These are phyloP conservation scores for Fusarium ambrosium DNA, from an alignment of 2,329 filamentous ascomycete genomes.

Conservation along the genomic window DNA sequence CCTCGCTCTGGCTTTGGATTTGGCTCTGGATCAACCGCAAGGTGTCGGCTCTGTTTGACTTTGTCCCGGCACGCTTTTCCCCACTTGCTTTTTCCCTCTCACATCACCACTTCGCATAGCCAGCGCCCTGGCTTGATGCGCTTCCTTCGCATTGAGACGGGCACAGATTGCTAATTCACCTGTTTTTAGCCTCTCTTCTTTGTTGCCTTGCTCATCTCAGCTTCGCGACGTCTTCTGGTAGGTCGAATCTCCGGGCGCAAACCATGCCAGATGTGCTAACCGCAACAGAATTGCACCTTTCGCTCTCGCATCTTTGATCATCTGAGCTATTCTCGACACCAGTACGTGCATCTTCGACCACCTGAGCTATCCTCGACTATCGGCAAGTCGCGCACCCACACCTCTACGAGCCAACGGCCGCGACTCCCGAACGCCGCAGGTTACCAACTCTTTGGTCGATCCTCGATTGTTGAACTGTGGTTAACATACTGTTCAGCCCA, in stretches of 20 bases:
- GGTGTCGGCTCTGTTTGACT: not conserved
- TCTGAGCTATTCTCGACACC: constrained; percentile 30
- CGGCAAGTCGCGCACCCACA: not conserved
- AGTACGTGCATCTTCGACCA: not conserved
- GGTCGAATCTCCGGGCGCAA: not conserved
- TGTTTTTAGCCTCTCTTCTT: constrained; percentile 27
- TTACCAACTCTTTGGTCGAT: not conserved
- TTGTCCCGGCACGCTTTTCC: not conserved
- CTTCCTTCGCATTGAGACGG: not conserved
- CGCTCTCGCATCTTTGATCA: constrained; percentile 32
- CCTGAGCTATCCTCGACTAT: not conserved
- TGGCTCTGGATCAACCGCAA: constrained; percentile 9
- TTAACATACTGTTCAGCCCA: constrained; percentile 40
- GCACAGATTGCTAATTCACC: constrained; percentile 20
- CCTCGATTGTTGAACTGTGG: too few relatives aligned
- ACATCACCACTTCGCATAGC: constrained; percentile 4
- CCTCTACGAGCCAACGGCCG: not conserved
- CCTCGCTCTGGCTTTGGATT: not conserved
- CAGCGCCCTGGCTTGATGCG: not conserved
- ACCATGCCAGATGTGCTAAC: not conserved
- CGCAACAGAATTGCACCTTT: constrained; percentile 23
- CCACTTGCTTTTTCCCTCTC: not conserved
- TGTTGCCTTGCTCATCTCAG: constrained; percentile 40
- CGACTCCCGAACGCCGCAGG: not conserved
- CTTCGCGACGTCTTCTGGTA: constrained; percentile 38